phyloP scores from a whole-genome alignment of 192 early-diverging fungal species.

The Podila clonocystis region DNA sequence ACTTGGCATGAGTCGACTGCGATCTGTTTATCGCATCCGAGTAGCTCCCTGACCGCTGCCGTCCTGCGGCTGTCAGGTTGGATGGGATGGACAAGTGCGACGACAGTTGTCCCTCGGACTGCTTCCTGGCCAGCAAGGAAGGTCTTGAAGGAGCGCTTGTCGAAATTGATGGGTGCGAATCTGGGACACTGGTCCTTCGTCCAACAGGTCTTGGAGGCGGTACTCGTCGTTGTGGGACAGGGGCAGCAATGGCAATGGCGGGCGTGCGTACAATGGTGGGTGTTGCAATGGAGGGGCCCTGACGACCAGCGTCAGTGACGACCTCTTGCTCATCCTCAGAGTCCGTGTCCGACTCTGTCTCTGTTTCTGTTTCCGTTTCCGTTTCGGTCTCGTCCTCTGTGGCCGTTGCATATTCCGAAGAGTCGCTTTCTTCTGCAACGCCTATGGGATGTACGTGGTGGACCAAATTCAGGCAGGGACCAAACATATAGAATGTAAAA shows the following conservation, averaged over 20 bases:
- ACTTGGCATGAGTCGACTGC: not conserved
- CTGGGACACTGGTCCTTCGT: not conserved
- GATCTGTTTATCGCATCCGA: constrained; percentile 10
- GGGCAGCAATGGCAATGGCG: constrained; percentile 11
- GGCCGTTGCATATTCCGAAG: constrained; percentile 10
- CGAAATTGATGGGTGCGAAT: not conserved
- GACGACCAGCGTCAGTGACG: not conserved
- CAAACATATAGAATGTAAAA: not conserved
- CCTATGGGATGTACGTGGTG: not conserved
- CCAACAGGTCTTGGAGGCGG: constrained; percentile 26
- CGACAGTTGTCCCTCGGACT: constrained; percentile 24
- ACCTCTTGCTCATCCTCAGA: not conserved
- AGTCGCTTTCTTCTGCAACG: constrained; percentile 5
- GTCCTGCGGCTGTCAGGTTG: not conserved
- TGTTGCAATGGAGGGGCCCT: not conserved
- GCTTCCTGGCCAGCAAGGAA: constrained; percentile 11
- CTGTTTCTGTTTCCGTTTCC: not conserved
- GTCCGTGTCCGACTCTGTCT: constrained; percentile 12
- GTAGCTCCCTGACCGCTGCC: constrained; percentile 41
- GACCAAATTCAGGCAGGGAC: not conserved
- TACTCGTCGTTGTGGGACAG: constrained; percentile 4
- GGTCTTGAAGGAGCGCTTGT: constrained; percentile 20
- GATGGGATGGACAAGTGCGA: constrained; percentile 14
- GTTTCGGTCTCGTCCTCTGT: not conserved
- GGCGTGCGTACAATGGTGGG: not conserved